Evolutionary conservation across 148 eudicot species (phyloP).

Genomic region (Amaranthus palmeri): DNA sequence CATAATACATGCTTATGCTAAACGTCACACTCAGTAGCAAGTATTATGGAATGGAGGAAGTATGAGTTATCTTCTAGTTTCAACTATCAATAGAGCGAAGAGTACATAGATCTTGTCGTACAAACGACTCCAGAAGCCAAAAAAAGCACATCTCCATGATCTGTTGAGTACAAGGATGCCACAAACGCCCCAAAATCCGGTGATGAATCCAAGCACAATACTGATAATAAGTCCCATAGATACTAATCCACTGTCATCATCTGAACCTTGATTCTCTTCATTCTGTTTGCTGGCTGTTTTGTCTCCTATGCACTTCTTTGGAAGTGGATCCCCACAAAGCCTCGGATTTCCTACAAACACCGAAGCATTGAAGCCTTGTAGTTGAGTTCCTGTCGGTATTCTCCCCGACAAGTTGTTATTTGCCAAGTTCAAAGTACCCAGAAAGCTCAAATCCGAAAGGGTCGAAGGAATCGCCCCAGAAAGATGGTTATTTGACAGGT

Average conservation of each 20-base stretch:
- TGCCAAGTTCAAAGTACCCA: constrained; percentile 13
- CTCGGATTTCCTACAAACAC: constrained; percentile 17
- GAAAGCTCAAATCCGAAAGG: constrained; percentile 12
- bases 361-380: constrained; percentile 20
- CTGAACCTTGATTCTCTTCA: background rate
- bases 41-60: background rate
- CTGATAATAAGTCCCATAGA: constrained; percentile 14
- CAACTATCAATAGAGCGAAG: background rate
- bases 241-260: background rate
- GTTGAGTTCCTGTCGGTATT: constrained; percentile 24
- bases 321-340: constrained; percentile 24
- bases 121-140: constrained; percentile 14
- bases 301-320: constrained; percentile 13
- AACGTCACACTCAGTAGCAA: background rate
- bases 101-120: constrained; percentile 14
- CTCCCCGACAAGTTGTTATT: constrained; percentile 18
- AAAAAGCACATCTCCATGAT: constrained; percentile 20
- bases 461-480: constrained; percentile 21
- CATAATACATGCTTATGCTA: no score
- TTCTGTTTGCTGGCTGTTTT: background rate
- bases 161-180: constrained; percentile 12
- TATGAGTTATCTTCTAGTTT: background rate
- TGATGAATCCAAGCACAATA: constrained; percentile 15
- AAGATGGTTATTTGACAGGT: constrained; percentile 22
- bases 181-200: constrained; percentile 18